These are phyloP conservation scores for Abelmoschus esculentus DNA, from an alignment of 345 rosid genomes.

Conservation along the genomic window DNA sequence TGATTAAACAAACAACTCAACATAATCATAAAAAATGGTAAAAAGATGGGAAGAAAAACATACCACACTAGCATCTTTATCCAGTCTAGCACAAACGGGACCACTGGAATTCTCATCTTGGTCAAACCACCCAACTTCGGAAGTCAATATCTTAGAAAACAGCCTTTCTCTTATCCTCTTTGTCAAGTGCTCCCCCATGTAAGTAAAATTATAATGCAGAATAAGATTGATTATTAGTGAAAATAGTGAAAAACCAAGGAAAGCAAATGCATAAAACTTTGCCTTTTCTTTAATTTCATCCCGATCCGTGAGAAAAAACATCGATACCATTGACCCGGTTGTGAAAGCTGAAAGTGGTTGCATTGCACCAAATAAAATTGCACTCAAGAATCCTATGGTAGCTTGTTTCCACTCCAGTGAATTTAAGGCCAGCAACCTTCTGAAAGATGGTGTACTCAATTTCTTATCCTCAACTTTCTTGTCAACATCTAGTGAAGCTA, in stretches of 20 bases:
- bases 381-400: conserved; percentile 42
- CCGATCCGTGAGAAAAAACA: conserved; percentile 32
- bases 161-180: conserved; percentile 62
- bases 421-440: conserved; percentile 51
- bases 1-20: not conserved
- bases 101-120: conserved; percentile 62
- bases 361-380: conserved; percentile 53
- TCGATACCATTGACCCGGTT: conserved; percentile 24
- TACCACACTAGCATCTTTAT: conserved; percentile 59
- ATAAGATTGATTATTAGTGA: conserved; percentile 35
- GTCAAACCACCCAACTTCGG: conserved; percentile 78
- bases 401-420: conserved; percentile 68
- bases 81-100: conserved; percentile 56
- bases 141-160: conserved; percentile 58
- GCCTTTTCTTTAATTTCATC: conserved; percentile 47
- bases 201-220: conserved; percentile 38
- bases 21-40: not conserved
- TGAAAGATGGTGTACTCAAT: conserved; percentile 38
- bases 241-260: conserved; percentile 36
- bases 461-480: conserved; percentile 17
- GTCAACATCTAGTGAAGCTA: conserved; percentile 11
- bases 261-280: conserved; percentile 37
- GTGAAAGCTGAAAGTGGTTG: conserved; percentile 52
- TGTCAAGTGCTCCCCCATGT: conserved; percentile 40
- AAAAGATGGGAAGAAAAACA: not conserved